A percentile compares a stretch with the other conserved stretches of the same genome.
phyloP scores from a whole-genome alignment of 179 eudicot species.

The Amaranthus tricolor region DNA sequence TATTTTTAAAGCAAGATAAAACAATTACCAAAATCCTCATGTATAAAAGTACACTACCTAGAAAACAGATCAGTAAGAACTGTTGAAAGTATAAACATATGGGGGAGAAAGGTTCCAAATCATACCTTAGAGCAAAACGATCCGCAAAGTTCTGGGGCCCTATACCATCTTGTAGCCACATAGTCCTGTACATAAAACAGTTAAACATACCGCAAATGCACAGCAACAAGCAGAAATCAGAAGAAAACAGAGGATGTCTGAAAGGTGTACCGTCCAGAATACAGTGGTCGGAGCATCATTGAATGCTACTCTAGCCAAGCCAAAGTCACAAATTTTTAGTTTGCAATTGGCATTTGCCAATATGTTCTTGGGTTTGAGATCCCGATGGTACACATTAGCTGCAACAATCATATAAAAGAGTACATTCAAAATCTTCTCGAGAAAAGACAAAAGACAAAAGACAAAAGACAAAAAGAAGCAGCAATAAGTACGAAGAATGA shows the following conservation, averaged over 20 bases:
- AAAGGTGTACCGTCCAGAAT: constrained; percentile 68
- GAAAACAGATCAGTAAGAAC: background rate
- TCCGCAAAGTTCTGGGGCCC: constrained; percentile 98
- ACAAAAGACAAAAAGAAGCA: background rate
- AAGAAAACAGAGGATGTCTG: background rate
- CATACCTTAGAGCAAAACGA: constrained; percentile 67
- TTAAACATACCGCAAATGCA: background rate
- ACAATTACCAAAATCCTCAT: background rate
- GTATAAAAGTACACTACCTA: background rate
- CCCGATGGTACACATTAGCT: constrained; percentile 93
- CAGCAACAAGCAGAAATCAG: background rate
- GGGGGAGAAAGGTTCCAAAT: background rate
- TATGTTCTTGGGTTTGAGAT: constrained; percentile 91
- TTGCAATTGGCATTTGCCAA: constrained; percentile 94
- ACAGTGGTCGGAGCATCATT: constrained; percentile 75
- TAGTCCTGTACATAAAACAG: constrained; percentile 53
- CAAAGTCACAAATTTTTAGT: constrained; percentile 91
- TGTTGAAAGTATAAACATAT: background rate
- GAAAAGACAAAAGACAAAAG: background rate
- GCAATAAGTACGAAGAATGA: background rate
- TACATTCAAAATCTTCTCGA: background rate
- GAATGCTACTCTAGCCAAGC: constrained; percentile 92
- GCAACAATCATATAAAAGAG: constrained; percentile 36
- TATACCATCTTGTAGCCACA: constrained; percentile 94
- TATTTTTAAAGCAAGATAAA: background rate